Percentiles rank a stretch among this genome's conserved stretches.
Evolutionary conservation across 306 rosid genomes (phyloP).

Genomic region (Trifolium repens): DNA sequence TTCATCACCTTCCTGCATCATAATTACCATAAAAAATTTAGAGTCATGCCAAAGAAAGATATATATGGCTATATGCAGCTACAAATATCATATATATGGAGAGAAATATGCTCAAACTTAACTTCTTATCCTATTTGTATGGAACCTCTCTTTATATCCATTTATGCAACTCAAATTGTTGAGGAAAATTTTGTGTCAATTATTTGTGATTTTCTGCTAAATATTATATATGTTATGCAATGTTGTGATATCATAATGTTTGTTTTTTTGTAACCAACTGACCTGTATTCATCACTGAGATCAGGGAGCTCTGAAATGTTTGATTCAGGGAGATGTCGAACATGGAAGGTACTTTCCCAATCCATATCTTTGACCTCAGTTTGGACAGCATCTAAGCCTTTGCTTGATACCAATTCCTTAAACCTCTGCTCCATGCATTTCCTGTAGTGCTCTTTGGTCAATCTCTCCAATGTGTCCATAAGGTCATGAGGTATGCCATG

Average conservation of each 20-base stretch:
- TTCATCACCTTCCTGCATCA: constrained; percentile 68
- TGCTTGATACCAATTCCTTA: constrained; percentile 62
- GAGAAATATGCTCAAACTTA: background rate
- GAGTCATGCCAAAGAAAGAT: background rate
- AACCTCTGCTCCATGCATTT: constrained; percentile 78
- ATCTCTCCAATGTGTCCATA: constrained; percentile 76
- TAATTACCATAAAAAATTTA: constrained; percentile 20
- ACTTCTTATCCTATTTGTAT: background rate
- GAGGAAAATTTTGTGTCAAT: background rate
- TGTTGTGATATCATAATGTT: background rate
- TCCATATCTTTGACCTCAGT: constrained; percentile 79
- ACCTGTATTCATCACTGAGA: constrained; percentile 74
- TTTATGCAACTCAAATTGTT: background rate
- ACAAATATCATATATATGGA: background rate
- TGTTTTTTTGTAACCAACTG: constrained; percentile 6
- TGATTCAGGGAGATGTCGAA: constrained; percentile 78
- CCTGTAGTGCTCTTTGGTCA: constrained; percentile 80
- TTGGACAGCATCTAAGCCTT: constrained; percentile 62
- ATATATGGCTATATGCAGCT: too few relatives aligned
- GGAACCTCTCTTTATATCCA: background rate
- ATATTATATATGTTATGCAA: constrained; percentile 35
- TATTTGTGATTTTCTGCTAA: background rate
- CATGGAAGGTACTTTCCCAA: constrained; percentile 84
- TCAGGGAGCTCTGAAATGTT: constrained; percentile 74
- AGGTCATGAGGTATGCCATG: constrained; percentile 72